Evolutionary conservation across 495 filamentous ascomycete genomes (phyloP).

Genomic region (Penicillium arizonense): DNA sequence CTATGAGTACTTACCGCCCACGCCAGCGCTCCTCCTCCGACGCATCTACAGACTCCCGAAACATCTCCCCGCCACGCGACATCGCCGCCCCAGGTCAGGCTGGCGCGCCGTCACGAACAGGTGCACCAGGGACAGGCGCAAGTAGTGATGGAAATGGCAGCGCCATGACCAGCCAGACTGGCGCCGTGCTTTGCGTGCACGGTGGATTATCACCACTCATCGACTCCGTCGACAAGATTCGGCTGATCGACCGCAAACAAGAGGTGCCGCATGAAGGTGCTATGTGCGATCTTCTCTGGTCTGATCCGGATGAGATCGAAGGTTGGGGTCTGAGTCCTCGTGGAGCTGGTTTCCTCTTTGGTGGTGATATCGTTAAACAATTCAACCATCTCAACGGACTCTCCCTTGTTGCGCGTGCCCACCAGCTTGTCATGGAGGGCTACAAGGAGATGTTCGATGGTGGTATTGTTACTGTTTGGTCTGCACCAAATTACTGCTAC

Average conservation of each 20-base stretch:
- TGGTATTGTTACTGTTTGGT: constrained; percentile 95
- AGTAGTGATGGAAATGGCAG: constrained; percentile 64
- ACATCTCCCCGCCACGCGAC: constrained; percentile 45
- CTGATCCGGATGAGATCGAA: constrained; percentile 96
- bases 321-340: constrained; percentile 95
- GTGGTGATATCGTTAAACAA: constrained; percentile 89
- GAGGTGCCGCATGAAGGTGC: constrained; percentile 98
- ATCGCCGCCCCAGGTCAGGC: constrained; percentile 37
- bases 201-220: constrained; percentile 89
- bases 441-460: constrained; percentile 99
- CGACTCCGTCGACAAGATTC: constrained; percentile 93
- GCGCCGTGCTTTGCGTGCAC: constrained; percentile 93
- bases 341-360: constrained; percentile 94
- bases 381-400: constrained; percentile 95
- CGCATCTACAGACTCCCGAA: constrained; percentile 33
- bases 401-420: constrained; percentile 86
- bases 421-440: constrained; percentile 98
- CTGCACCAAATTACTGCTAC: constrained; percentile 97
- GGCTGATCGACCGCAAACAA: constrained; percentile 92
- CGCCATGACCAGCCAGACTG: constrained; percentile 54
- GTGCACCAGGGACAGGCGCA: constrained; percentile 77
- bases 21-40: constrained; percentile 35
- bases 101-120: constrained; percentile 47
- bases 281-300: constrained; percentile 98
- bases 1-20: constrained; percentile 64